Base-by-base conservation (phyloP, 2,329 filamentous ascomycete species). In the Colletotrichum navitas region DNA sequence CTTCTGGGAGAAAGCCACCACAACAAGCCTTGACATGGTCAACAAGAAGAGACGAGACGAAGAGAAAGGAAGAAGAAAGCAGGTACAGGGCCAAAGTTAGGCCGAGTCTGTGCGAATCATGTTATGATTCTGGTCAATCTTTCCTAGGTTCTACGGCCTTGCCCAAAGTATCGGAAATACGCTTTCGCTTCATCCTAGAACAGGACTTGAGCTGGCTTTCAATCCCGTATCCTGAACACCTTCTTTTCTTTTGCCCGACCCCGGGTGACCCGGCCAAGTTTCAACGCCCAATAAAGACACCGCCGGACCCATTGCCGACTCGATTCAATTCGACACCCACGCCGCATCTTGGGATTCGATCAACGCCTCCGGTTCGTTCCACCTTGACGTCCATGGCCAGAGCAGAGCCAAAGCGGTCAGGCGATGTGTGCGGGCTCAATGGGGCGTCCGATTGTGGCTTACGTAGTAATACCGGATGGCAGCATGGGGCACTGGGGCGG, bases 371-470 rank as follows among this genome's bases (percentile, higher is more conserved):
- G 68, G 52, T 71, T 59, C 64, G 52, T 71, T 59, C 64, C 58
- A n/a, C 56, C 65, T 54, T 45, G 56, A 51, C n/a, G 29, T 51
- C 59, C 32, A 51, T 12, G 59, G 43, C 52, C 64, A 68, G 14
- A 63, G 59, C 64, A 68, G 11, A 63, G 59, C 64, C 65, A 63
- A 71, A 68, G 68, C 64, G 64, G 59, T 71, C 68, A 71, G 55
- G 55, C 39, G 47, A 56, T 52, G 49, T 61, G 63, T 47, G 62
- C 60, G 47, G 62, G 29, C 49, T 49, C 52, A 67, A 12, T 63
- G 59, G 49, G 56, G 45, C 41, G 51, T 64, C 41, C 60, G 24
- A 58, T 62, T 59, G 51, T 64, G 65, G 65, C 52, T 63, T 43
- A 43, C 41, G 16, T 43, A 43, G 41, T 54, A 47, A n/a, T 47